Conservation (phyloP, 2,329 filamentous ascomycete genomes). For the Xylariaceae sp. region DNA sequence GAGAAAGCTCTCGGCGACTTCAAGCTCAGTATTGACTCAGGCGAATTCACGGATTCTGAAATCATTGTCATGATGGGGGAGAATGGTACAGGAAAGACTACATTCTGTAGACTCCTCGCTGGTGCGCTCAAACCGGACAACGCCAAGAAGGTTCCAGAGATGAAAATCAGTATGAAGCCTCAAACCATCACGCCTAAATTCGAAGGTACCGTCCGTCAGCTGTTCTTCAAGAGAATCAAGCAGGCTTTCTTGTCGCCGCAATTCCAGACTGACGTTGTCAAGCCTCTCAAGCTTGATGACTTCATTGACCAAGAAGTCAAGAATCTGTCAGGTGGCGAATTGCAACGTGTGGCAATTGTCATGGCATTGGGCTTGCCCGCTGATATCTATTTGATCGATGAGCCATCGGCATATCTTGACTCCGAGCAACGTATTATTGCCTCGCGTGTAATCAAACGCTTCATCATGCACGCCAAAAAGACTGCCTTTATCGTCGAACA, state of each 20-base stretch:
- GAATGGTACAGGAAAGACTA: slow-evolving; percentile 99
- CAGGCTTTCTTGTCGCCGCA: slow-evolving; percentile 92
- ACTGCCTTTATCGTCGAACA: slow-evolving; percentile 99
- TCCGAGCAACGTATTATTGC: slow-evolving; percentile 99
- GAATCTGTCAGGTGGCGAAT: slow-evolving; percentile 97
- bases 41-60: slow-evolving; percentile 94
- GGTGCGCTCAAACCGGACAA: slow-evolving; percentile 90
- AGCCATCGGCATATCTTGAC: slow-evolving; percentile 95
- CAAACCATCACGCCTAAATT: slow-evolving; percentile 99
- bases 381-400: slow-evolving; percentile 97
- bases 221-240: slow-evolving; percentile 98
- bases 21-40: slow-evolving; percentile 74
- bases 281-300: slow-evolving; percentile 97
- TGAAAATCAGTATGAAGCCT: slow-evolving; percentile 99
- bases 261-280: slow-evolving; percentile 99
- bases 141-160: slow-evolving; percentile 72
- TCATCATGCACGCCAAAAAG: slow-evolving; percentile 99
- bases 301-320: slow-evolving; percentile 99
- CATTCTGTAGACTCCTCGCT: slow-evolving; percentile 94
- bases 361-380: slow-evolving; percentile 92
- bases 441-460: slow-evolving; percentile 96
- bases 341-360: slow-evolving; percentile 98
- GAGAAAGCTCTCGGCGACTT: slow-evolving; percentile 89
- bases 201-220: slow-evolving; percentile 89
- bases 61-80: slow-evolving; percentile 99